These are phyloP conservation scores for Epichloe amarillans DNA, from an alignment of 2,329 filamentous ascomycete species.

Conservation along the genomic window DNA sequence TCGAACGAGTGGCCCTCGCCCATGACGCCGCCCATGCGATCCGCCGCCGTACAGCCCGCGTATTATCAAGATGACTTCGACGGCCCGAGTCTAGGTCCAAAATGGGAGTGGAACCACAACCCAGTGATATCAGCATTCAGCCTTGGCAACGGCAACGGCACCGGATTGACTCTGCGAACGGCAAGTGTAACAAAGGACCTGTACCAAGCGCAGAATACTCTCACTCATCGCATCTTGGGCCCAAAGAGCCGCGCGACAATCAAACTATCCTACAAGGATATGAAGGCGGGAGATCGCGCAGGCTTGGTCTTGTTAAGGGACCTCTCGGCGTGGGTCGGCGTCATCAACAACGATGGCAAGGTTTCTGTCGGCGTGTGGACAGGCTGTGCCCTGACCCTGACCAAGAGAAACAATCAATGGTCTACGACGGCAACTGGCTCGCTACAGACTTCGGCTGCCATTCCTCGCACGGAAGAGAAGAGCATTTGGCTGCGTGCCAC, in stretches of 20 bases:
- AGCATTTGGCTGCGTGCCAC: not conserved
- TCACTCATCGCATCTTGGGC: not conserved
- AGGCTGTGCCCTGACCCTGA: not conserved
- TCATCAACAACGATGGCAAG: not conserved
- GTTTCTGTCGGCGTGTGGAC: not conserved
- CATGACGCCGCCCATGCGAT: not conserved
- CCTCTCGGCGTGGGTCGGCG: not conserved
- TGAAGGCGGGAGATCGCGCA: not conserved
- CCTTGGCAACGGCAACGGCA: not conserved
- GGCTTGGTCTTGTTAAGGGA: not conserved
- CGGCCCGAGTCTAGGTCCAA: not conserved
- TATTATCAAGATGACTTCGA: not conserved
- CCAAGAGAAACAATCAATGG: not conserved
- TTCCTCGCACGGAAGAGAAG: not conserved
- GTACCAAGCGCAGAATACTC: not conserved
- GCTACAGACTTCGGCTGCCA: not conserved
- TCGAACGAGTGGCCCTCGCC: not conserved
- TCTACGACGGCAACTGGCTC: not conserved
- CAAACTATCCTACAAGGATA: not conserved
- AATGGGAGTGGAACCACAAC: slow-evolving; percentile 2
- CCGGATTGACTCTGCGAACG: not conserved
- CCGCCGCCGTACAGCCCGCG: not conserved
- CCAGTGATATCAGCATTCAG: not conserved
- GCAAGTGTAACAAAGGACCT: not conserved
- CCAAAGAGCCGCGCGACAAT: not conserved